A percentile compares a stretch with the other conserved stretches of the same genome.
Evolutionary conservation across 1,139 yeast species (phyloP).

Genomic region (Scheffersomyces illinoinensis): DNA sequence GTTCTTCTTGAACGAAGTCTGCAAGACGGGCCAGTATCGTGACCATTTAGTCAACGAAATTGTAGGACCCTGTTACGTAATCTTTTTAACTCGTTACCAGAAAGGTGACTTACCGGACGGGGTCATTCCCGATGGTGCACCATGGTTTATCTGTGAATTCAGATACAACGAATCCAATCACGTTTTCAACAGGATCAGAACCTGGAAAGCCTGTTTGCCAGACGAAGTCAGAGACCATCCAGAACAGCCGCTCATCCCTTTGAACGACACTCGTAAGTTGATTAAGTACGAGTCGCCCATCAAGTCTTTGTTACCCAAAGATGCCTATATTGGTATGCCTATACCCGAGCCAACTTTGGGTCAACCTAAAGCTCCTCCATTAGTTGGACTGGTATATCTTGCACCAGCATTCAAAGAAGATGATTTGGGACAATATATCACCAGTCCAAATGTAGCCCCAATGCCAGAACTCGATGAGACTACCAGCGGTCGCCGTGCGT

Average conservation of each 20-base stretch:
- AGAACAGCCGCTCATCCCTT: slow-evolving; percentile 71
- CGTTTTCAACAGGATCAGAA: slow-evolving; percentile 89
- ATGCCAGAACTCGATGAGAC: slow-evolving; percentile 63
- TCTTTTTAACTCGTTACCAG: slow-evolving; percentile 90
- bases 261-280: slow-evolving; percentile 60
- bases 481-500: slow-evolving; percentile 38
- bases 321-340: slow-evolving; percentile 70
- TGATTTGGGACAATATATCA: slow-evolving; percentile 72
- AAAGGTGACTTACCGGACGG: slow-evolving; percentile 87
- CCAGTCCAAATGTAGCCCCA: slow-evolving; percentile 49
- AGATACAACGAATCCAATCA: slow-evolving; percentile 90
- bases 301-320: slow-evolving; percentile 69
- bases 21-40: slow-evolving; percentile 94
- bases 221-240: slow-evolving; percentile 88
- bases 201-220: slow-evolving; percentile 98
- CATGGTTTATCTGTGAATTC: slow-evolving; percentile 91
- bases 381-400: slow-evolving; percentile 85
- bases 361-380: slow-evolving; percentile 78
- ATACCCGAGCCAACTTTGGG: slow-evolving; percentile 85
- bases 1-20: slow-evolving; percentile 91
- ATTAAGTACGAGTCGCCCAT: slow-evolving; percentile 83
- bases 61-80: slow-evolving; percentile 90
- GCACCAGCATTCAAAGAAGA: slow-evolving; percentile 76
- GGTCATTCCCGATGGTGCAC: slow-evolving; percentile 66
- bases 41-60: slow-evolving; percentile 89